Evolutionary conservation across 371 early-diverging fungal species (phyloP).

Genomic region (Apophysomyces trapeziformis): DNA sequence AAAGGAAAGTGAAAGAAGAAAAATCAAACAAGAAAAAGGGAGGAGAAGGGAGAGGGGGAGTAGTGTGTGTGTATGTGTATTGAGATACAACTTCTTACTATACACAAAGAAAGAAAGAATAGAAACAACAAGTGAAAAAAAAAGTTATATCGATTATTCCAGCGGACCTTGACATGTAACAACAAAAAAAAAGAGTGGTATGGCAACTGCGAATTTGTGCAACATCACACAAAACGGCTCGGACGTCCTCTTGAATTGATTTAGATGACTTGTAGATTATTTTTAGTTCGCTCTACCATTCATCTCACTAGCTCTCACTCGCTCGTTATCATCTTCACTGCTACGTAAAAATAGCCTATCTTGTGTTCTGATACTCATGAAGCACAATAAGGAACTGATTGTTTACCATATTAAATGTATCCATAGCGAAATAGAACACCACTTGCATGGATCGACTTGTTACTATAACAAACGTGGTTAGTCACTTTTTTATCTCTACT

Average conservation of each 20-base stretch:
- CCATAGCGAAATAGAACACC: neutral
- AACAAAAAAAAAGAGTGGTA: neutral
- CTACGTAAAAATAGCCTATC: too few species aligned
- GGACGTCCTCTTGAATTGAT: constrained; percentile 4
- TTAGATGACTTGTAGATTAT: constrained; percentile 2
- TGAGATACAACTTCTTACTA: neutral
- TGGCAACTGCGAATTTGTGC: constrained; percentile 8
- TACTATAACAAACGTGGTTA: neutral
- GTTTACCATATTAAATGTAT: neutral
- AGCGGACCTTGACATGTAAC: constrained; percentile 8
- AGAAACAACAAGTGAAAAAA: neutral
- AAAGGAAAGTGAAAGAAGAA: too few species aligned
- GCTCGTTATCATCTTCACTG: too few species aligned
- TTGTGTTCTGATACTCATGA: neutral
- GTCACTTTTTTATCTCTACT: too few species aligned
- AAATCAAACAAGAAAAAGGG: neutral
- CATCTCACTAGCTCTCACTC: neutral
- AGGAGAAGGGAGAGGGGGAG: constrained; percentile 10
- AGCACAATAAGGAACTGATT: neutral
- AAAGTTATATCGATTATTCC: too few species aligned
- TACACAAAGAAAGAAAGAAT: constrained; percentile 6
- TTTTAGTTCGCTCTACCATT: neutral
- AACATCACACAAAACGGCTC: constrained; percentile 10
- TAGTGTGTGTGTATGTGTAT: constrained; percentile 10
- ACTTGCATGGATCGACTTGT: neutral